Base-by-base conservation (phyloP, 1,284 basidiomycete genomes). In the Schizophyllum commune region DNA sequence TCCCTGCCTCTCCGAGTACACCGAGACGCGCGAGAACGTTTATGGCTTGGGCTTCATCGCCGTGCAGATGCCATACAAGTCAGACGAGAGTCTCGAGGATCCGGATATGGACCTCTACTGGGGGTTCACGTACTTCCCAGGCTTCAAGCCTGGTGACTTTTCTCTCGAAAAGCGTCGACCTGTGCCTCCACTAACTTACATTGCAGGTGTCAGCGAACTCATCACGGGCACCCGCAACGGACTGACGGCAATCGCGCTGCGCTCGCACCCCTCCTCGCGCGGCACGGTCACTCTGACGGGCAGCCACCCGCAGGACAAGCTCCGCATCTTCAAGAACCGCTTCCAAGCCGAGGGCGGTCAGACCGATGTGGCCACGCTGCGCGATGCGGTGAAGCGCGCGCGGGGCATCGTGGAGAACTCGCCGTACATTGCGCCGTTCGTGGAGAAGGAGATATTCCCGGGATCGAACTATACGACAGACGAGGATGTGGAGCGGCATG, bases 1-100 rank as follows among this genome's bases (percentile, higher is more conserved):
- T 55, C 69, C 72, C 11, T 73, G 72, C 58, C 67, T 73, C 8
- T 55, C 63, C n/a, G 65, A 67, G 53, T 73, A 71, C 71, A 62
- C 65, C 39, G 21, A 57, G 5, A 62, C 62, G 3, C 69, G 70
- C 57, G 32, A 62, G 19, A 73, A 71, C 54, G 32, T 65, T 21
- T 71, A 72, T 61, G 39, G 39, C 39, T 8, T 47, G 13, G 39
- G 39, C 39, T 13, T 47, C 39, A 17, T 17, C 39, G 17, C 17
- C 39, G 4, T 11, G 9, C 39, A 47, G 9, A 47, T 47, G 13
- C 9, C 39, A 11, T 47, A 47, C 39, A 47, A 9, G 39, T 47
- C 39, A 8, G 39, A 47, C 17, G 39, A 47, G 9, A 47, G 39
- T 17, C 39, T 68, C 17, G 33, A 65, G 11, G 68, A 64, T 27